phyloP scores from a whole-genome alignment of 192 early-diverging fungal species.

The Diversispora eburnea region DNA sequence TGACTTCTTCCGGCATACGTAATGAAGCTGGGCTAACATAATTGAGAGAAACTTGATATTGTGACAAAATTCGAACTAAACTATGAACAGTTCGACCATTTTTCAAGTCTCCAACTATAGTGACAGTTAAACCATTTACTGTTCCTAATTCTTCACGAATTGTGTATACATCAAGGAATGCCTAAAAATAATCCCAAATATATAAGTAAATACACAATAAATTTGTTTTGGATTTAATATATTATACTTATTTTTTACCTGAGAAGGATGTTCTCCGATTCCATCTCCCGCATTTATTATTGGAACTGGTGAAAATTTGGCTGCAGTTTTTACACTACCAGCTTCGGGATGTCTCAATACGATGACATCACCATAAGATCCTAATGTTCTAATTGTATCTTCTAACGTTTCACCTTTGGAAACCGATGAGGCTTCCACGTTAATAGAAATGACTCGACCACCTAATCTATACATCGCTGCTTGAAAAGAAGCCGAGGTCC shows the following conservation, averaged over 20 bases:
- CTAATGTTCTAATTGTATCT: slow-evolving; percentile 93
- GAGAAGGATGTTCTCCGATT: slow-evolving; percentile 95
- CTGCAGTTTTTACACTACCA: slow-evolving; percentile 76
- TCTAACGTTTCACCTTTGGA: slow-evolving; percentile 94
- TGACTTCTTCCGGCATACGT: slow-evolving; percentile 83
- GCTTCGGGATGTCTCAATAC: slow-evolving; percentile 90
- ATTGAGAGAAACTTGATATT: slow-evolving; percentile 92
- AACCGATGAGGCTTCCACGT: slow-evolving; percentile 80
- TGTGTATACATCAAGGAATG: slow-evolving; percentile 87
- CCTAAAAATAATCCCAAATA: slow-evolving; percentile 34
- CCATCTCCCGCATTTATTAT: slow-evolving; percentile 98
- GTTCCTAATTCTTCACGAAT: slow-evolving; percentile 87
- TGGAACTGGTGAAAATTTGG: slow-evolving; percentile 86
- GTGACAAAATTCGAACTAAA: slow-evolving; percentile 80
- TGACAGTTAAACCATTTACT: slow-evolving; percentile 93
- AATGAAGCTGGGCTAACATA: slow-evolving; percentile 84
- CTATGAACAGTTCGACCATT: slow-evolving; percentile 98
- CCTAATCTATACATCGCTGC: slow-evolving; percentile 93
- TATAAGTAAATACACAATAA: neutral
- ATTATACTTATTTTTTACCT: slow-evolving; percentile 33
- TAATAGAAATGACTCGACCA: slow-evolving; percentile 83
- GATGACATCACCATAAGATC: slow-evolving; percentile 89
- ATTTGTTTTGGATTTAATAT: neutral
- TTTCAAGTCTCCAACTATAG: slow-evolving; percentile 94
- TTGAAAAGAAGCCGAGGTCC: slow-evolving; percentile 91